Evolutionary conservation across 805 yeast species (phyloP).

Genomic region (Candida boidinii): DNA sequence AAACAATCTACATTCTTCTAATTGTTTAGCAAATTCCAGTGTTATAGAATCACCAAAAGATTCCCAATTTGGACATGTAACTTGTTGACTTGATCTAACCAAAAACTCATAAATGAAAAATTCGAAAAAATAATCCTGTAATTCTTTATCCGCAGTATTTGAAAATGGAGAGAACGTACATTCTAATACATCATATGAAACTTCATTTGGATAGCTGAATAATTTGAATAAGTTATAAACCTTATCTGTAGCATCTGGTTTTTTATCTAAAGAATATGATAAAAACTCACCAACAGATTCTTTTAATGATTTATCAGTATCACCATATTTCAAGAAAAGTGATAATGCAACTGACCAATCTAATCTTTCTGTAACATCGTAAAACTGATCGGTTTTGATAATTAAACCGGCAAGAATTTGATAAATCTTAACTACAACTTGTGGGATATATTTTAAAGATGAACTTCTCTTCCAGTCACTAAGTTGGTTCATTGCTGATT

Average conservation of each 20-base stretch:
- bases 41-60: conserved; percentile 12
- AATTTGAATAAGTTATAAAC: conserved; percentile 21
- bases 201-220: conserved; percentile 15
- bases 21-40: conserved; percentile 38
- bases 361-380: conserved; percentile 34
- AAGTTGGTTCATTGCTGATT: conserved; percentile 54
- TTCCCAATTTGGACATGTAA: conserved; percentile 11
- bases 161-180: too few species aligned
- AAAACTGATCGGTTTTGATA: too few species aligned
- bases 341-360: conserved; percentile 63
- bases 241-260: conserved; percentile 6
- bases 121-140: conserved; percentile 1
- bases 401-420: conserved; percentile 52
- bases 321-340: conserved; percentile 56
- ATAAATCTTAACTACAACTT: conserved; percentile 47
- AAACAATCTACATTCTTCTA: conserved; percentile 39
- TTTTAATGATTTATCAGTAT: conserved; percentile 27
- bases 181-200: neutral
- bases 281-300: conserved; percentile 23
- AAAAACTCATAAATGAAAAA: conserved; percentile 8
- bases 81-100: too few species aligned
- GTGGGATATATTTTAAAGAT: conserved; percentile 39
- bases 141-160: too few species aligned
- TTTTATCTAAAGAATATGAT: conserved; percentile 3
- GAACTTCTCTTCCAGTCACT: conserved; percentile 50